Conservation (phyloP, 2,329 filamentous ascomycete species). For the Moelleriella libera region DNA sequence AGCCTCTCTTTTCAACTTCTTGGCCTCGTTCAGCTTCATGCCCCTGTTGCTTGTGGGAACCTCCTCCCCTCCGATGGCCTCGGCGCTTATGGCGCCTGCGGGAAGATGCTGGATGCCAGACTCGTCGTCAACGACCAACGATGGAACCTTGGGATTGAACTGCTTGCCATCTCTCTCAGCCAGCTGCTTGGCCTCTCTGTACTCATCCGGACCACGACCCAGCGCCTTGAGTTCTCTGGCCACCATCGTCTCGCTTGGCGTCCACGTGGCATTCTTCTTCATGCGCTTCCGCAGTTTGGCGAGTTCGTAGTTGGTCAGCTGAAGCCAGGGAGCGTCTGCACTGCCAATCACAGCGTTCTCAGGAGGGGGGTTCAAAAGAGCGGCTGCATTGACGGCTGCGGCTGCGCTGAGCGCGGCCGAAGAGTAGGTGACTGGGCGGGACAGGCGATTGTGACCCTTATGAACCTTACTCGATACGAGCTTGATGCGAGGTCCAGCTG, state of each 20-base stretch:
- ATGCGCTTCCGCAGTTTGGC: constrained; percentile 65
- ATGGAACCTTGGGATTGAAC: constrained; percentile 33
- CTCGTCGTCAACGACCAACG: constrained; percentile 28
- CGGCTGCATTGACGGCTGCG: constrained; percentile 24
- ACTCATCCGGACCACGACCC: constrained; percentile 51
- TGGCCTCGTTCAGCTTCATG: constrained; percentile 67
- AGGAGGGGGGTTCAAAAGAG: constrained; percentile 40
- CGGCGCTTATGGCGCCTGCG: constrained; percentile 44
- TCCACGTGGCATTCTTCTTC: constrained; percentile 87
- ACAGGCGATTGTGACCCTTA: constrained; percentile 28
- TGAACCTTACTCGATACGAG: constrained; percentile 26
- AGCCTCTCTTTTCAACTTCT: constrained; percentile 57
- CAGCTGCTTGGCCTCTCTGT: constrained; percentile 44
- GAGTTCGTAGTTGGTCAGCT: constrained; percentile 50
- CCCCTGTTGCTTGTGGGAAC: constrained; percentile 55
- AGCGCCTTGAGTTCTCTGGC: constrained; percentile 60
- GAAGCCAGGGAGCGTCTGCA: constrained; percentile 49
- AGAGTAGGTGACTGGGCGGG: constrained; percentile 18
- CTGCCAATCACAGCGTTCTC: constrained; percentile 45
- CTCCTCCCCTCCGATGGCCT: constrained; percentile 43
- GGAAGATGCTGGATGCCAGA: constrained; percentile 38
- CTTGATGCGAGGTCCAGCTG: constrained; percentile 32
- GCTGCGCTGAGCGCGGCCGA: constrained; percentile 22
- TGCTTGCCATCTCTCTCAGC: constrained; percentile 51
- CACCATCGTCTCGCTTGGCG: constrained; percentile 76